Evolutionary conservation across 1,284 basidiomycete species (phyloP).

Genomic region (Tilletiopsis washingtonensis): DNA sequence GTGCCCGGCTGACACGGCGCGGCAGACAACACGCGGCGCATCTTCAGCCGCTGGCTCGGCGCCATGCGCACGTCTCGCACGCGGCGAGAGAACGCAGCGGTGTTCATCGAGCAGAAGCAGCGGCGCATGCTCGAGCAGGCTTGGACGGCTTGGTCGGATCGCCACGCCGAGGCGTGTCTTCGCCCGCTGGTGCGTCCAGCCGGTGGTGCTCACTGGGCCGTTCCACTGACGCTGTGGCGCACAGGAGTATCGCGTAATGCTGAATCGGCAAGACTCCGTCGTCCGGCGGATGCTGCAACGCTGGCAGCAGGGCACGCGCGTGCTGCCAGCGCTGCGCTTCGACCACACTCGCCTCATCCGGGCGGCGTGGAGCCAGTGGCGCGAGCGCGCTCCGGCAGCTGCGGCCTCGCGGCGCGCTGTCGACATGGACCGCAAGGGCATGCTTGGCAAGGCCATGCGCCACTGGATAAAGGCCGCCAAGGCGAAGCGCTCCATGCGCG

Average conservation of each 20-base stretch:
- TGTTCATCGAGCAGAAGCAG: not conserved
- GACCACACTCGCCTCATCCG: conserved; percentile 15
- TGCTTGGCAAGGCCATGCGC: conserved; percentile 3
- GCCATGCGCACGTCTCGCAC: conserved; percentile 5
- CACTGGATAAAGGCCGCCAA: conserved; percentile 4
- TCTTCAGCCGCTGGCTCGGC: conserved; percentile 15
- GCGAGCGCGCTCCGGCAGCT: conserved; percentile 9
- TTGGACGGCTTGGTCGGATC: conserved; percentile 13
- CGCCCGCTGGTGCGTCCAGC: conserved; percentile 1
- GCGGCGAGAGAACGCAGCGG: conserved; percentile 1
- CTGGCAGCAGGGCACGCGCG: conserved; percentile 15
- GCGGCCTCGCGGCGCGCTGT: conserved; percentile 3
- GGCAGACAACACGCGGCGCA: conserved; percentile 5
- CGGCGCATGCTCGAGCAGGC: not conserved
- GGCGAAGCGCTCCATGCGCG: conserved; percentile 4
- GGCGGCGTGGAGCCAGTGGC: conserved; percentile 10
- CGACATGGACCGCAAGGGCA: not conserved
- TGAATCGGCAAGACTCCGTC: conserved; percentile 15
- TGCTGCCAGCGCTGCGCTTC: conserved; percentile 21
- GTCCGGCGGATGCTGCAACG: conserved; percentile 6
- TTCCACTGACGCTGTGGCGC: conserved; percentile 10
- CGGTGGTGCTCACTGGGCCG: conserved; percentile 7
- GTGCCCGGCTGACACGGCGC: too few species aligned
- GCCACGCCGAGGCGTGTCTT: conserved; percentile 11
- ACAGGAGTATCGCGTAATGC: conserved; percentile 20